phyloP scores from a whole-genome alignment of 768 basidiomycete species.

The Leccinum obscurum region DNA sequence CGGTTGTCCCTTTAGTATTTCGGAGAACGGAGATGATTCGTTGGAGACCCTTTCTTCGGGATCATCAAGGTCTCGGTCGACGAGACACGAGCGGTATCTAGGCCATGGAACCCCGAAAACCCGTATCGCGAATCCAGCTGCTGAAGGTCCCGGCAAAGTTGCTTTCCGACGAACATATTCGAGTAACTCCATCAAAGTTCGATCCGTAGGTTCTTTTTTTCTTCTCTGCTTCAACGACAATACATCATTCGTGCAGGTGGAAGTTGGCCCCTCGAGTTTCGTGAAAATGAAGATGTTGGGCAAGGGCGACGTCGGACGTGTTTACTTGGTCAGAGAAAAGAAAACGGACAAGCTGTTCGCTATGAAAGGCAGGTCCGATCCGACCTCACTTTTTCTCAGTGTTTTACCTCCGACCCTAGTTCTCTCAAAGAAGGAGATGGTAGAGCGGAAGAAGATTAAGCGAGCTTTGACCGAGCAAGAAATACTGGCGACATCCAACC shows the following conservation, averaged over 20 bases:
- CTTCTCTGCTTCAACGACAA: neutral
- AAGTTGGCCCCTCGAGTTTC: conserved; percentile 93
- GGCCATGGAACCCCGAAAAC: conserved; percentile 36
- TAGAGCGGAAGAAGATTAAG: conserved; percentile 99
- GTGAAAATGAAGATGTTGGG: conserved; percentile 98
- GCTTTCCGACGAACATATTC: conserved; percentile 95
- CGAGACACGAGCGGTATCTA: conserved; percentile 40
- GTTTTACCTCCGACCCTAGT: conserved; percentile 53
- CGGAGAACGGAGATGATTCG: conserved; percentile 66
- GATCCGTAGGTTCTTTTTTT: conserved; percentile 55
- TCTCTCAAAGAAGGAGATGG: conserved; percentile 99
- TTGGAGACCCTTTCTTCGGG: conserved; percentile 77
- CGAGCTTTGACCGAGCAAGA: conserved; percentile 98
- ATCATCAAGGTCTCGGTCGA: conserved; percentile 60
- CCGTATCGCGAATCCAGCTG: conserved; percentile 45
- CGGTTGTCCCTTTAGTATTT: conserved; percentile 44
- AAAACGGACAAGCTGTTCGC: conserved; percentile 95
- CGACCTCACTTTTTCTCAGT: conserved; percentile 2
- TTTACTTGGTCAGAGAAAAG: conserved; percentile 98
- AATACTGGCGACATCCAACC: conserved; percentile 97
- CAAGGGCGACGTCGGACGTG: conserved; percentile 97
- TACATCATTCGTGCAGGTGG: conserved; percentile 55
- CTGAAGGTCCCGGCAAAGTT: conserved; percentile 56
- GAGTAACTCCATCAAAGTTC: conserved; percentile 95
- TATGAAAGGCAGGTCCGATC: conserved; percentile 85